Conservation (phyloP, 2,329 filamentous ascomycete genomes). For the Colletotrichum neosansevieriae region DNA sequence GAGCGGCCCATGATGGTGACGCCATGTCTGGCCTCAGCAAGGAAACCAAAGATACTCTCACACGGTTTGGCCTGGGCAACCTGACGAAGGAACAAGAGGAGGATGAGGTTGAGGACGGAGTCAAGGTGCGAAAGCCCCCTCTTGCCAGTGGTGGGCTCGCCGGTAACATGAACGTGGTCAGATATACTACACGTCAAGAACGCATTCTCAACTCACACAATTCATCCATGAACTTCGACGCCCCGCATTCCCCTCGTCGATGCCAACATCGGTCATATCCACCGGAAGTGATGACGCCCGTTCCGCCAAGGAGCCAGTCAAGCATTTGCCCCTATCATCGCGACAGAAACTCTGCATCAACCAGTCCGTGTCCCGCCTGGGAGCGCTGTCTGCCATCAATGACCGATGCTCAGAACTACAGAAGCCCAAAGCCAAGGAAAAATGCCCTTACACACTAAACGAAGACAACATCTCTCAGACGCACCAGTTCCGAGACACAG, state of each 20-base stretch:
- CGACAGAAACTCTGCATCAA: constrained; percentile 94
- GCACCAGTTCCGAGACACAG: constrained; percentile 86
- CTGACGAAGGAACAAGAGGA: constrained; percentile 53
- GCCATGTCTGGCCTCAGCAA: constrained; percentile 73
- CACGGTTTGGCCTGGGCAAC: constrained; percentile 68
- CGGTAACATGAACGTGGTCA: constrained; percentile 52
- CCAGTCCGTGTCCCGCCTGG: constrained; percentile 78
- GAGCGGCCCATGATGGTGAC: constrained; percentile 48
- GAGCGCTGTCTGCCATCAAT: constrained; percentile 85
- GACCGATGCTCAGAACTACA: constrained; percentile 93
- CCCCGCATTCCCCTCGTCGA: constrained; percentile 80
- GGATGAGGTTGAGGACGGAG: constrained; percentile 69
- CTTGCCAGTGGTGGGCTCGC: constrained; percentile 6
- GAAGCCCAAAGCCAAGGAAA: constrained; percentile 74
- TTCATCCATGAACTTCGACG: constrained; percentile 86
- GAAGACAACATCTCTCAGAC: constrained; percentile 79
- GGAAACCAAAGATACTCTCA: constrained; percentile 80
- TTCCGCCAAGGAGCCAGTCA: constrained; percentile 63
- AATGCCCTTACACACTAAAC: constrained; percentile 83
- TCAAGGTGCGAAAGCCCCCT: constrained; percentile 66
- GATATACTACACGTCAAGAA: constrained; percentile 93
- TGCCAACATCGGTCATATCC: constrained; percentile 60
- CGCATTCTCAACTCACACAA: constrained; percentile 91
- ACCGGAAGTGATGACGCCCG: constrained; percentile 21
- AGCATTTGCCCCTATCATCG: constrained; percentile 86